phyloP scores from a whole-genome alignment of 2,329 filamentous ascomycete species.

The Fusarium piperis region DNA sequence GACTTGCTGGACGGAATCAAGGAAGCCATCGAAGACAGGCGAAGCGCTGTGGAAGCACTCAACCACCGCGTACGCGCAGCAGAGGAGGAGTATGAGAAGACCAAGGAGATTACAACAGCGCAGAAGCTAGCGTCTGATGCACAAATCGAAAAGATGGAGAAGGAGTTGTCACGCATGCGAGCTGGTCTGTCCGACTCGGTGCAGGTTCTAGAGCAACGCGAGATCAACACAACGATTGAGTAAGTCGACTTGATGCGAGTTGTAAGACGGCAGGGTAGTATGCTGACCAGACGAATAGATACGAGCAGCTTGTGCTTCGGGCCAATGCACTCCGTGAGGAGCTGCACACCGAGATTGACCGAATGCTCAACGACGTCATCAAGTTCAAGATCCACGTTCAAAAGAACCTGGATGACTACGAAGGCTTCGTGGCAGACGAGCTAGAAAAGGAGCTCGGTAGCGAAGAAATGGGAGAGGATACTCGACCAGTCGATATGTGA shows the following conservation, averaged over 20 bases:
- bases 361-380: slow-evolving; percentile 95
- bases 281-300: slow-evolving; percentile 59
- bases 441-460: slow-evolving; percentile 85
- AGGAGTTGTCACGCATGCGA: slow-evolving; percentile 94
- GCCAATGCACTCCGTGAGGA: slow-evolving; percentile 91
- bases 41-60: slow-evolving; percentile 89
- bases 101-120: slow-evolving; percentile 84
- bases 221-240: slow-evolving; percentile 98
- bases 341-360: slow-evolving; percentile 95
- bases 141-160: slow-evolving; percentile 99
- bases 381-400: slow-evolving; percentile 99
- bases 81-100: slow-evolving; percentile 93
- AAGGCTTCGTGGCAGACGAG: slow-evolving; percentile 91
- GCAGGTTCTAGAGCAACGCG: slow-evolving; percentile 90
- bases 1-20: slow-evolving; percentile 94
- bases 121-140: slow-evolving; percentile 90
- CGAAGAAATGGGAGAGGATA: slow-evolving; percentile 66
- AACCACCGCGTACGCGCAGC: slow-evolving; percentile 88
- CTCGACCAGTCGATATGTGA: slow-evolving; percentile 56
- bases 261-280: neutral
- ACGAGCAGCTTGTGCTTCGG: slow-evolving; percentile 89
- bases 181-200: slow-evolving; percentile 84
- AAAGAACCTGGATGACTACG: slow-evolving; percentile 91
- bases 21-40: slow-evolving; percentile 96
- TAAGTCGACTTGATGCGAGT: slow-evolving; percentile 56